These are phyloP conservation scores for Cenchrus purpureus DNA, from an alignment of 176 grass and related monocot species.

Conservation along the genomic window DNA sequence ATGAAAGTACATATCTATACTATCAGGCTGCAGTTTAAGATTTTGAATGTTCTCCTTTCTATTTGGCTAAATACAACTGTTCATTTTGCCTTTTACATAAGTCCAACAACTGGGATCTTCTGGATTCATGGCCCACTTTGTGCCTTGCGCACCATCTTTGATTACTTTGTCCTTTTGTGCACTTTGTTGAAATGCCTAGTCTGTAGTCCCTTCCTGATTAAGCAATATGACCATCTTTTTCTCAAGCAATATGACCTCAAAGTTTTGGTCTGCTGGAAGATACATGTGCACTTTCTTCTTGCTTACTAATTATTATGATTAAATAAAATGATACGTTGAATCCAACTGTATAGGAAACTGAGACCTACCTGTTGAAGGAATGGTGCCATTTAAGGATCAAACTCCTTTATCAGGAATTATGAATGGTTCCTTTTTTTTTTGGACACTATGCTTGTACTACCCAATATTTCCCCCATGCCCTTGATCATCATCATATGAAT, in stretches of 20 bases:
- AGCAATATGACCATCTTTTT: background rate
- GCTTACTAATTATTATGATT: background rate
- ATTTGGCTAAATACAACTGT: background rate
- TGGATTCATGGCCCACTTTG: background rate
- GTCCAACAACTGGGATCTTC: background rate
- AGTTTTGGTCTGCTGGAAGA: background rate
- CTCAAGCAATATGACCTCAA: background rate
- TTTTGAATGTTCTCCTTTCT: background rate
- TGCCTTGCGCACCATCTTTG: background rate
- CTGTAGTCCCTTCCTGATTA: background rate
- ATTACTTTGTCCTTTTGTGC: background rate
- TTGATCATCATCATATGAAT: background rate
- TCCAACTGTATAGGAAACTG: background rate
- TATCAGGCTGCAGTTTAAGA: background rate
- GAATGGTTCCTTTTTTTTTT: constrained; percentile 2
- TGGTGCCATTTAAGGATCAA: background rate
- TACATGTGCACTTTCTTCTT: background rate
- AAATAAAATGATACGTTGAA: background rate
- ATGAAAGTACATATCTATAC: background rate
- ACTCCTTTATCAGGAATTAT: background rate
- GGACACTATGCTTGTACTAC: background rate
- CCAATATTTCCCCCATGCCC: background rate
- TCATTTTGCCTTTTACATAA: background rate
- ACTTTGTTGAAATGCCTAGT: background rate
- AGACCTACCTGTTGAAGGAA: constrained; percentile 12